Evolutionary conservation across 2,329 filamentous ascomycete genomes (phyloP).

Genomic region (Colletotrichum eremochloae): DNA sequence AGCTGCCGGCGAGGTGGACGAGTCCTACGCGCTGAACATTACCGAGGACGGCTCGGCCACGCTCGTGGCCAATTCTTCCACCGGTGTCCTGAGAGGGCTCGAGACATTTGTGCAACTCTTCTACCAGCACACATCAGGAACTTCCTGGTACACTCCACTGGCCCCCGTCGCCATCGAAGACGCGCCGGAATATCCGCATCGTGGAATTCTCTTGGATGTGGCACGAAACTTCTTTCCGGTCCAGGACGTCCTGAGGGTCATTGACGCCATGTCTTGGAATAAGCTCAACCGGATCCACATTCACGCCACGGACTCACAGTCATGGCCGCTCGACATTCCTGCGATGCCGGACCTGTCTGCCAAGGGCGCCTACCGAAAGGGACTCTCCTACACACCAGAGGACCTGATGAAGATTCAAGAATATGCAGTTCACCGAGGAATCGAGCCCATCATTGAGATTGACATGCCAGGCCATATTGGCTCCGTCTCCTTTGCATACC

Average conservation of each 20-base stretch:
- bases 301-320: constrained; percentile 86
- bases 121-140: constrained; percentile 74
- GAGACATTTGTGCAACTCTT: constrained; percentile 86
- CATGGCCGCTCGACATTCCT: constrained; percentile 87
- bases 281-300: constrained; percentile 88
- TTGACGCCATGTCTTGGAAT: constrained; percentile 82
- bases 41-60: constrained; percentile 68
- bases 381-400: constrained; percentile 74
- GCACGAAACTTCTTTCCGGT: constrained; percentile 79
- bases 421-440: constrained; percentile 76
- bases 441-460: constrained; percentile 81
- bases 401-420: constrained; percentile 77
- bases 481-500: constrained; percentile 74
- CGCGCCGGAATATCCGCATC: constrained; percentile 79
- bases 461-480: constrained; percentile 87
- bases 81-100: constrained; percentile 79
- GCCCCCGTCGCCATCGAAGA: constrained; percentile 82
- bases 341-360: constrained; percentile 77
- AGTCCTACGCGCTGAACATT: constrained; percentile 79
- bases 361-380: constrained; percentile 79
- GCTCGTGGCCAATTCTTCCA: constrained; percentile 75
- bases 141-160: constrained; percentile 74
- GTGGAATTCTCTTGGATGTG: constrained; percentile 85
- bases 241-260: constrained; percentile 77
- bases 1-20: constrained; percentile 74